These are phyloP conservation scores for Benincasa hispida DNA, from an alignment of 306 rosid genomes.

Conservation along the genomic window DNA sequence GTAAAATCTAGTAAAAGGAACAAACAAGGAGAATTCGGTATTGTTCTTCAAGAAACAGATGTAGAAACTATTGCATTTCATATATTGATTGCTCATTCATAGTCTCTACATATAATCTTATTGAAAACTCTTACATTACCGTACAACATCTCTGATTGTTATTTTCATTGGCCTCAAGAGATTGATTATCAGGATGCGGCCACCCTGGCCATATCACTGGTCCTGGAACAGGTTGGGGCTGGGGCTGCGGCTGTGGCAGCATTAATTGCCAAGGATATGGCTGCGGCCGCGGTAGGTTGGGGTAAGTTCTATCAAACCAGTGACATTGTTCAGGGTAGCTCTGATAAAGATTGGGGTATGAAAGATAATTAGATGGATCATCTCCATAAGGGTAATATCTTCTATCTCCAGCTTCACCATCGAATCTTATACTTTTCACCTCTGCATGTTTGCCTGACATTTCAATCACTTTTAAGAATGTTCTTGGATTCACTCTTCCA, in stretches of 20 bases:
- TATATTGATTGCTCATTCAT: neutral
- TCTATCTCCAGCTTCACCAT: conserved; percentile 23
- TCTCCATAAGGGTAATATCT: conserved; percentile 7
- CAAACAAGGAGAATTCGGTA: neutral
- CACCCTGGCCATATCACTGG: neutral
- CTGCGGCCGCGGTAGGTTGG: neutral
- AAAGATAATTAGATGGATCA: neutral
- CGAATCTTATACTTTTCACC: conserved; percentile 19
- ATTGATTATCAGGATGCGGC: neutral
- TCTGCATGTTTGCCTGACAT: conserved; percentile 26
- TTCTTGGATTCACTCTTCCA: conserved; percentile 27
- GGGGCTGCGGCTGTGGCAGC: neutral
- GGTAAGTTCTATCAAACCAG: neutral
- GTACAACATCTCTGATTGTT: neutral
- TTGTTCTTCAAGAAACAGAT: neutral
- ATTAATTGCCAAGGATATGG: neutral
- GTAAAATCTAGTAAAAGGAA: neutral
- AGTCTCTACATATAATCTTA: neutral
- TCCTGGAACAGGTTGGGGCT: neutral
- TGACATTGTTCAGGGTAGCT: conserved; percentile 11
- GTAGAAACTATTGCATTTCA: neutral
- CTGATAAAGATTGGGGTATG: neutral
- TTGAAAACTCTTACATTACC: conserved; percentile 10
- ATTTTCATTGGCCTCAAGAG: neutral
- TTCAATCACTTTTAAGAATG: conserved; percentile 16